These are phyloP conservation scores for Pythium sukuiense DNA, from an alignment of 352 stramenopile genomes.

Conservation along the genomic window DNA sequence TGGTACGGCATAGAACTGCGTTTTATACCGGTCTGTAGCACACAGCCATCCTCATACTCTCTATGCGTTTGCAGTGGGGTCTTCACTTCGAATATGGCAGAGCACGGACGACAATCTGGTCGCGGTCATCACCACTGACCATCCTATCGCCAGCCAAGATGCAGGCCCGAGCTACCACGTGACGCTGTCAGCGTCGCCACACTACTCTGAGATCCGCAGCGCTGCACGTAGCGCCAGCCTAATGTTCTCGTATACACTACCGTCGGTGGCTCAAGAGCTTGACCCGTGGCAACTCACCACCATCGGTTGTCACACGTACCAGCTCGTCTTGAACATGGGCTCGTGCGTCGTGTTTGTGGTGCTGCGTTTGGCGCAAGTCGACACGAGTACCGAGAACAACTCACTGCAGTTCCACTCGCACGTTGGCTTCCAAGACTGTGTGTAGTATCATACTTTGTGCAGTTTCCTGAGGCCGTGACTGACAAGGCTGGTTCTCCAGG, in stretches of 20 bases:
- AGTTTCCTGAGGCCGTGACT: not conserved
- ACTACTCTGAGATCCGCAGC: constrained; percentile 13
- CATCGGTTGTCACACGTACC: constrained; percentile 28
- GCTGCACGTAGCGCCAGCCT: constrained; percentile 30
- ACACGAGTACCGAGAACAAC: not conserved
- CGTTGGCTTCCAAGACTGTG: constrained; percentile 13
- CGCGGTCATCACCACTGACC: constrained; percentile 37
- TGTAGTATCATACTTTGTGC: not conserved
- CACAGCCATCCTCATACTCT: not conserved
- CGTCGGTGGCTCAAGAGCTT: constrained; percentile 31
- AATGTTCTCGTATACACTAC: constrained; percentile 38
- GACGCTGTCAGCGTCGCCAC: constrained; percentile 43
- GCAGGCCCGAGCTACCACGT: constrained; percentile 35
- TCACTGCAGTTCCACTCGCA: not conserved
- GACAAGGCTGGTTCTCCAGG: not conserved
- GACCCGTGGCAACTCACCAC: constrained; percentile 53
- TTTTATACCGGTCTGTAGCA: not conserved
- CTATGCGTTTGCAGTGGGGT: constrained; percentile 18
- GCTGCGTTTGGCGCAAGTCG: not conserved
- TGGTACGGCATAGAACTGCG: not conserved
- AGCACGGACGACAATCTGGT: constrained; percentile 52
- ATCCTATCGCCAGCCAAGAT: constrained; percentile 26
- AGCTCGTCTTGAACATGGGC: constrained; percentile 50
- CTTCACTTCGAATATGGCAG: constrained; percentile 58
- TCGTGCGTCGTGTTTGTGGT: constrained; percentile 41